Conservation (phyloP, 2,329 filamentous ascomycete species). For the Penicillium decumbens region DNA sequence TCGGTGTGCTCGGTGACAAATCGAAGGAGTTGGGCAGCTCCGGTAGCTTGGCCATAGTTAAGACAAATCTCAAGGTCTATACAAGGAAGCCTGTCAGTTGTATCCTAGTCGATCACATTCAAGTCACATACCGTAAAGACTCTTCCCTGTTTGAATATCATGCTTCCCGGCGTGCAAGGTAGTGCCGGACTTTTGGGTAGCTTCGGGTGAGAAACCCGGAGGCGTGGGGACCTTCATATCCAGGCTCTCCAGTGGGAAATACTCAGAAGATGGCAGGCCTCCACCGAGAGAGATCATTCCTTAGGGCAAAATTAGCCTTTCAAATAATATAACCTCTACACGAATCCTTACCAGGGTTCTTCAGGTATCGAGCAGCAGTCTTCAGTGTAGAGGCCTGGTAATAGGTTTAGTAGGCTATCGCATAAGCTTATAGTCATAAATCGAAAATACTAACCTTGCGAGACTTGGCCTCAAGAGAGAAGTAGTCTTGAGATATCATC, state of each 20-base stretch:
- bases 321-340: background rate
- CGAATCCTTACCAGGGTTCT: slow-evolving; percentile 56
- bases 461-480: slow-evolving; percentile 59
- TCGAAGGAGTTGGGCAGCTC: slow-evolving; percentile 79
- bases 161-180: slow-evolving; percentile 72
- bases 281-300: slow-evolving; percentile 86
- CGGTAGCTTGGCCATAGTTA: slow-evolving; percentile 87
- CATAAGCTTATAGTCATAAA: background rate
- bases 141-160: slow-evolving; percentile 64
- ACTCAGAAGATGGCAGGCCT: slow-evolving; percentile 79
- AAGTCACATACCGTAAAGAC: slow-evolving; percentile 44
- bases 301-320: background rate
- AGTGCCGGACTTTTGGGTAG: slow-evolving; percentile 57
- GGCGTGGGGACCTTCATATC: slow-evolving; percentile 66
- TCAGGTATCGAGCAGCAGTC: slow-evolving; percentile 71
- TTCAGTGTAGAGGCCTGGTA: slow-evolving; percentile 68
- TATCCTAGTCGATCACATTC: background rate
- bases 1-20: slow-evolving; percentile 95
- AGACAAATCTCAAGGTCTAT: slow-evolving; percentile 78
- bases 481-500: slow-evolving; percentile 39
- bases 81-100: slow-evolving; percentile 2
- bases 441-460: slow-evolving; percentile 34
- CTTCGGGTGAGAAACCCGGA: slow-evolving; percentile 66
- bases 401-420: background rate
- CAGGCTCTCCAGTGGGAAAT: slow-evolving; percentile 85